A percentile compares a stretch with the other conserved stretches of the same genome.
These are phyloP conservation scores for Amylostereum chailletii DNA, from an alignment of 1,284 basidiomycete species.

Conservation along the genomic window DNA sequence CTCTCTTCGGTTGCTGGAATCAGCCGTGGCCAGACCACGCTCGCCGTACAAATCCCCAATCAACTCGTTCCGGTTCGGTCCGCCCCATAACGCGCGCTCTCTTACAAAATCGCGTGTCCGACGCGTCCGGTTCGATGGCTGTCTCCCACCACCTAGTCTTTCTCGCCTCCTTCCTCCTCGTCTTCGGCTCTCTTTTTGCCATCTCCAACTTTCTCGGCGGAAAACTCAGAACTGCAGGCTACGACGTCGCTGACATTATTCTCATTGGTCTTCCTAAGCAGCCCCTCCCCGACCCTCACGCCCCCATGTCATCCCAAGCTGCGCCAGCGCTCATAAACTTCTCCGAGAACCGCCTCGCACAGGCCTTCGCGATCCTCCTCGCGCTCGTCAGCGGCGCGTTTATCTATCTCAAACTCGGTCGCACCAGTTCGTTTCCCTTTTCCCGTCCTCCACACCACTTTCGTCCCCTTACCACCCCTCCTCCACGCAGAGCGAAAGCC, in stretches of 20 bases:
- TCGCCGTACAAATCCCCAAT: too few species aligned
- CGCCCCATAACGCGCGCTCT: too few species aligned
- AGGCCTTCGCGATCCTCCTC: conserved; percentile 28
- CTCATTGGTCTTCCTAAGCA: conserved; percentile 46
- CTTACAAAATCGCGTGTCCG: too few species aligned
- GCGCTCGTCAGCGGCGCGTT: conserved; percentile 25
- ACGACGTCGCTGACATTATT: conserved; percentile 49
- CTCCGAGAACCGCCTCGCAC: conserved; percentile 16
- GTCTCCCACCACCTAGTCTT: conserved; percentile 45
- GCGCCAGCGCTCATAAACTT: conserved; percentile 7
- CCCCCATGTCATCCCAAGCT: conserved; percentile 9
- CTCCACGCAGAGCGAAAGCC: conserved; percentile 42
- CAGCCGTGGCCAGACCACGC: too few species aligned
- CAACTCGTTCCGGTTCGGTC: too few species aligned
- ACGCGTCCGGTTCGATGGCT: conserved; percentile 17
- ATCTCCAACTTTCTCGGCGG: conserved; percentile 30
- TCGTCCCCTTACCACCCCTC: conserved; percentile 3
- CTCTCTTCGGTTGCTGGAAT: too few species aligned
- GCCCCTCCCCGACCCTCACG: conserved; percentile 14
- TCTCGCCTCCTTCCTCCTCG: conserved; percentile 37
- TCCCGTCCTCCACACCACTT: not conserved
- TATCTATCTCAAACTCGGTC: conserved; percentile 36
- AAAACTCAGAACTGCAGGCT: conserved; percentile 43
- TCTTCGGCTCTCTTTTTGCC: conserved; percentile 37
- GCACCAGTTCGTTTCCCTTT: conserved; percentile 19